Evolutionary conservation across 768 basidiomycete genomes (phyloP), one percentile per base, ranked within the genome.

Genomic region (Russula abietina): DNA sequence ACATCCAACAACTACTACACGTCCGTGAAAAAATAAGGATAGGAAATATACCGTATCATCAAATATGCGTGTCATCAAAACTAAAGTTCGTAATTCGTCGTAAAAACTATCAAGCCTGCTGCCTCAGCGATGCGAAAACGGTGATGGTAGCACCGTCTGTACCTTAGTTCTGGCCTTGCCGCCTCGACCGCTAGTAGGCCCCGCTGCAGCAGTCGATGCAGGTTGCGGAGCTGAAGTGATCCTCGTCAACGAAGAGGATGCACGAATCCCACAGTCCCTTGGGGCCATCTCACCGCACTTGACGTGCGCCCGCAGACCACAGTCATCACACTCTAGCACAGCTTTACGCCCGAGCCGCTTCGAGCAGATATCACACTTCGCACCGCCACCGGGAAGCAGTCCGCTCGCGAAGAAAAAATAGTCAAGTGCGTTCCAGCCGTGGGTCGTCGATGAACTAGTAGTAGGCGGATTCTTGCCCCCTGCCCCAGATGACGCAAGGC

Each of bases 331-430:
- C 69, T 89, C 85, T 22, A 95, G 75, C 36, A 88, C 81, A 24
- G 91, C 85, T 72, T 92, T 94, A 86, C 89, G 87, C 14, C 92
- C 92, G 43, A 96, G 77, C 52, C 90, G 77, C 78, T 93, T 94
- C 48, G 72, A 70, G 69, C 93, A 96, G 19, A 93, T 74, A 73
- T 91, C 91, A 69, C 93, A 96, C 71, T 88, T 93, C 54, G 85
- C 81, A 3, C 83, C 67, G 2, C 67, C 83, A 0, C 54, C 53
- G 3, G 43, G 55, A 26, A 90, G 72, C 51, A 89, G 73, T 19
- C 82, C 88, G 71, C 85, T 87, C 9, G 84, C 84, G 73, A 92
- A 90, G 70, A 93, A 81, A 62, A 91, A 74, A 12, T 46, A 46
- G 57, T 91, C 89, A 30, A 92, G 76, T 24, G 91, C 89, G 67